Evolutionary conservation across 1,284 basidiomycete species (phyloP).

Genomic region (Malassezia yamatoensis): DNA sequence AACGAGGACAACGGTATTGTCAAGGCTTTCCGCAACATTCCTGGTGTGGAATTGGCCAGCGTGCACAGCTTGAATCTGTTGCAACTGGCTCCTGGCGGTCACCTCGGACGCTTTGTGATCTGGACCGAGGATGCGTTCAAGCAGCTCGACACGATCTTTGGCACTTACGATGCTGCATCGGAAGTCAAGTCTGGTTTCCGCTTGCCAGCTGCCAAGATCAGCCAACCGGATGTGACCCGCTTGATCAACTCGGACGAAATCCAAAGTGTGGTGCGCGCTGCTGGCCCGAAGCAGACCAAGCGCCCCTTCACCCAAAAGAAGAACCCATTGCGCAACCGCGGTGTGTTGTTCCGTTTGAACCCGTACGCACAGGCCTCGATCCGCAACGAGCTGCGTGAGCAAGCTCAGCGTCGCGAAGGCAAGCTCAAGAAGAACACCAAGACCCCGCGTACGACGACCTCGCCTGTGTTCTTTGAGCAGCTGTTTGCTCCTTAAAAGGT

Average conservation of each 20-base stretch:
- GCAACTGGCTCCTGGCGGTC: constrained; percentile 97
- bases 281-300: constrained; percentile 68
- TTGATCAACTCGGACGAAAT: constrained; percentile 69
- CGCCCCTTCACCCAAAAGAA: constrained; percentile 99
- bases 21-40: constrained; percentile 96
- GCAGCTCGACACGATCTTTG: constrained; percentile 87
- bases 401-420: constrained; percentile 38
- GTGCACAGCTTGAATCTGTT: constrained; percentile 92
- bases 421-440: constrained; percentile 32
- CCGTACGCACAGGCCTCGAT: constrained; percentile 68
- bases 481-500: constrained; percentile 50
- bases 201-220: constrained; percentile 65
- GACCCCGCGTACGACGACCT: constrained; percentile 60
- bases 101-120: constrained; percentile 96
- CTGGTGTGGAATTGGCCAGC: constrained; percentile 94
- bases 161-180: constrained; percentile 74
- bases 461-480: constrained; percentile 63
- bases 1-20: constrained; percentile 96
- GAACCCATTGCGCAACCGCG: constrained; percentile 88
- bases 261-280: constrained; percentile 74
- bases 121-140: constrained; percentile 95
- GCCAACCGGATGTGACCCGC: constrained; percentile 91
- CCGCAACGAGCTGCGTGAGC: constrained; percentile 39
- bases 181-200: constrained; percentile 70
- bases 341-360: constrained; percentile 94